A percentile compares a stretch with the other conserved stretches of the same genome.
These are phyloP conservation scores for Priceomyces haplophilus DNA, from an alignment of 805 yeast genomes.

Conservation along the genomic window DNA sequence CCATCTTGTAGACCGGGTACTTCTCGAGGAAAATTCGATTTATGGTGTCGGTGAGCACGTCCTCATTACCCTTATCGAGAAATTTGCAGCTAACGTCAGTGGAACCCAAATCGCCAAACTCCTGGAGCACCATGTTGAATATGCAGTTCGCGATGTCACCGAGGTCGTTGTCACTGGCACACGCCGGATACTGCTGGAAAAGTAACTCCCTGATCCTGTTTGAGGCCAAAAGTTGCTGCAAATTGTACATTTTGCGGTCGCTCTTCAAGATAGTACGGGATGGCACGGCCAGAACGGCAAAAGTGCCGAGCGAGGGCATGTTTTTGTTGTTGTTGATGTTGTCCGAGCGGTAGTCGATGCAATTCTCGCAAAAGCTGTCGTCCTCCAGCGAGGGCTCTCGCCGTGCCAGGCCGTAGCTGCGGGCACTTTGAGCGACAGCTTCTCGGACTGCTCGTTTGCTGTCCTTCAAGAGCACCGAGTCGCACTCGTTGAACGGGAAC, in stretches of 20 bases:
- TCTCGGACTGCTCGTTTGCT: slow-evolving; percentile 9
- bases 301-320: no score
- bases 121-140: slow-evolving; percentile 16
- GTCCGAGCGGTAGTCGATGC: no score
- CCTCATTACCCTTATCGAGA: slow-evolving; percentile 8
- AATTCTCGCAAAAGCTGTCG: no score
- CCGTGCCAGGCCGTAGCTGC: neutral
- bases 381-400: no score
- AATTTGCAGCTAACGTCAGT: slow-evolving; percentile 9
- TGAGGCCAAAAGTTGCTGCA: neutral
- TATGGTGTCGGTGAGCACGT: slow-evolving; percentile 10
- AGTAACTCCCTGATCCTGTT: slow-evolving; percentile 9
- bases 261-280: neutral
- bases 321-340: no score
- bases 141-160: slow-evolving; percentile 15
- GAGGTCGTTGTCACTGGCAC: slow-evolving; percentile 9
- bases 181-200: slow-evolving; percentile 7
- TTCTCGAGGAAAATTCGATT: slow-evolving; percentile 16
- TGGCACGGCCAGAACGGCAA: no score
- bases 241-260: neutral
- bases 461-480: slow-evolving; percentile 10
- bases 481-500: slow-evolving; percentile 15
- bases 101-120: slow-evolving; percentile 10
- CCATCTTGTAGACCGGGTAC: slow-evolving; percentile 16
- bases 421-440: neutral